Evolutionary conservation across 257 asterid genomes (phyloP), one percentile per base, ranked within the genome.

Genomic region (Schizonepeta tenuifolia): DNA sequence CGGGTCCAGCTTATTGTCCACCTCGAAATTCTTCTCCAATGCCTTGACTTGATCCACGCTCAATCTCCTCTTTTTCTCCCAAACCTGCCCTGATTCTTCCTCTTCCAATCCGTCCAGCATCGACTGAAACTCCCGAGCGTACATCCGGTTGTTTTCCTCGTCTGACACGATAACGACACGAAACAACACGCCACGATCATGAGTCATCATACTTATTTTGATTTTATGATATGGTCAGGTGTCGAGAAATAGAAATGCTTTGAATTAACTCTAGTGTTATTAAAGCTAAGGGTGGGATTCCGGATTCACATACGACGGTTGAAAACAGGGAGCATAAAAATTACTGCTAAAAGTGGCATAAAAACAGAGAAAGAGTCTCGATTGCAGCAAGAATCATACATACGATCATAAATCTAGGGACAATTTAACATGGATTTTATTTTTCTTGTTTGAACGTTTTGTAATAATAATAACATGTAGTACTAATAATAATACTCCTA

Each of bases 1-100:
- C 3, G 98, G 96, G 57, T 94, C 98, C 12, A 94, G 95, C 79
- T 94, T 94, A 78, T 94, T 94, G 51, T 94, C 98, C 12, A 94
- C 96, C 76, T 94, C 98, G 58, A 94, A 94, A 68, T 88, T 86
- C 78, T 88, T 94, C 95, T 94, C 98, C 76, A 94, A 70, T 0
- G 98, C 96, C 81, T 94, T 91, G 3, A 94, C 98, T 78, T 94
- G 98, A 22, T 88, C 87, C 17, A 88, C 80, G 67, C 91, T 82
- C 47, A 94, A 40, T 54, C 98, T 73, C 81, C 97, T 79, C 58
- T 94, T 94, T 80, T 94, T 94, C 83, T 90, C 96, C 7, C 80
- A 60, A 13, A 83, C 77, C 9, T 81, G 87, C 10, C 87, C 95
- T 0, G 86, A 69, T 83, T 84, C 96, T 59, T 89, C 36, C 35